Percentiles rank a stretch among this genome's conserved stretches.
Conservation (phyloP, 192 early-diverging fungal species). For the Gaertneriomyces semiglobifer region DNA sequence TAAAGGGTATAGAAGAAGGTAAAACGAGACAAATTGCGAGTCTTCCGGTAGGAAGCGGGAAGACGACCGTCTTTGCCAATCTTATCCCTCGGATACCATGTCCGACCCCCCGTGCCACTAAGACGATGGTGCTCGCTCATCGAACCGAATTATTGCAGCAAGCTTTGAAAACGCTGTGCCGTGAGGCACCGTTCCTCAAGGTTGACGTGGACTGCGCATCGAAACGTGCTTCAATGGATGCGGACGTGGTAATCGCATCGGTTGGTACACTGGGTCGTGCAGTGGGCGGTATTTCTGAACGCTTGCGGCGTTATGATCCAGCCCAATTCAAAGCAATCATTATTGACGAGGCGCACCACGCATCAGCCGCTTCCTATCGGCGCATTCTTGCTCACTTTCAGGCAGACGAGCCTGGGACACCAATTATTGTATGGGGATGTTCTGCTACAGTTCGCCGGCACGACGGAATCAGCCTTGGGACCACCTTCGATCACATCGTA, state of each 20-base stretch:
- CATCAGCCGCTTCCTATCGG: slow-evolving; percentile 70
- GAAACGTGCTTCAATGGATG: slow-evolving; percentile 51
- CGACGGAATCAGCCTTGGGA: slow-evolving; percentile 68
- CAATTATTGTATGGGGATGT: slow-evolving; percentile 85
- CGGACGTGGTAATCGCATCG: slow-evolving; percentile 69
- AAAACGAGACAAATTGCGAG: slow-evolving; percentile 72
- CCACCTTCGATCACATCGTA: slow-evolving; percentile 73
- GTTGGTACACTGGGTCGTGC: slow-evolving; percentile 4
- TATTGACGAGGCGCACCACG: slow-evolving; percentile 93
- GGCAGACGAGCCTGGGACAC: slow-evolving; percentile 36
- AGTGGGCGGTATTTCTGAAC: slow-evolving; percentile 21
- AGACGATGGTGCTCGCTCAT: slow-evolving; percentile 83
- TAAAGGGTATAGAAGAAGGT: slow-evolving; percentile 54
- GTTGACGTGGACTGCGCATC: slow-evolving; percentile 40
- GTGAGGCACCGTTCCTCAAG: slow-evolving; percentile 52
- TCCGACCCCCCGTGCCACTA: slow-evolving; percentile 62
- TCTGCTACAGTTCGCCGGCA: slow-evolving; percentile 85
- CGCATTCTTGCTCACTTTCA: slow-evolving; percentile 72
- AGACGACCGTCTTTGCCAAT: slow-evolving; percentile 81
- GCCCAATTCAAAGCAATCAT: slow-evolving; percentile 79
- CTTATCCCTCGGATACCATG: slow-evolving; percentile 66
- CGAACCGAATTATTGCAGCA: slow-evolving; percentile 83
- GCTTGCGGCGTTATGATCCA: slow-evolving; percentile 70
- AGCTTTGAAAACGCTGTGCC: slow-evolving; percentile 65
- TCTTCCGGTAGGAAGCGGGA: slow-evolving; percentile 76